phyloP scores from a whole-genome alignment of 78 protist genomes.

The Dictyostelium firmibasis region DNA sequence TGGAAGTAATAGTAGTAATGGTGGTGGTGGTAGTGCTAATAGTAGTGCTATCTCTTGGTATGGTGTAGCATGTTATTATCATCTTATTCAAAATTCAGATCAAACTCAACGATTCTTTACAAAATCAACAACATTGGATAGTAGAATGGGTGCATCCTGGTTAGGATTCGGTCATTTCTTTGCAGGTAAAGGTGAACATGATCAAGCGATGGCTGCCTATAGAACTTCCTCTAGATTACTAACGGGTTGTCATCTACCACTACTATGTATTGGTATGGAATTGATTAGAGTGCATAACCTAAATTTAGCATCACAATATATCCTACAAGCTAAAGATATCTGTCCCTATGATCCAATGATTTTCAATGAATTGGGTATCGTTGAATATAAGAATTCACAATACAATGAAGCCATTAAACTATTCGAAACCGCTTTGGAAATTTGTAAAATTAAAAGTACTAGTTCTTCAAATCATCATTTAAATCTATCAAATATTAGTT shows the following conservation, averaged over 20 bases:
- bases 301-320: constrained; percentile 63
- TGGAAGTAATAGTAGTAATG: neutral
- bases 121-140: constrained; percentile 43
- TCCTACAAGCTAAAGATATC: constrained; percentile 36
- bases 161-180: constrained; percentile 78
- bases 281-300: constrained; percentile 67
- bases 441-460: neutral
- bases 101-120: constrained; percentile 30
- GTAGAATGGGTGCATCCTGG: constrained; percentile 62
- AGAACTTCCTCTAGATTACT: constrained; percentile 72
- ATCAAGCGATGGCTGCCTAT: constrained; percentile 80
- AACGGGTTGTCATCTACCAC: constrained; percentile 65
- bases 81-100: constrained; percentile 31
- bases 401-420: constrained; percentile 22
- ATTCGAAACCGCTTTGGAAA: constrained; percentile 25
- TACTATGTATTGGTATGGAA: constrained; percentile 75
- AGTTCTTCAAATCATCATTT: neutral
- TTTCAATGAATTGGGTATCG: constrained; percentile 78
- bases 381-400: constrained; percentile 25
- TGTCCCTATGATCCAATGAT: constrained; percentile 76
- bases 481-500: neutral
- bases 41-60: constrained; percentile 66
- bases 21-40: neutral
- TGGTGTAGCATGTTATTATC: constrained; percentile 76
- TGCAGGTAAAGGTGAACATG: constrained; percentile 76